Percentiles rank a stretch among this genome's conserved stretches.
Evolutionary conservation across 352 stramenopile species (phyloP).

Genomic region (Pythium diclinum): DNA sequence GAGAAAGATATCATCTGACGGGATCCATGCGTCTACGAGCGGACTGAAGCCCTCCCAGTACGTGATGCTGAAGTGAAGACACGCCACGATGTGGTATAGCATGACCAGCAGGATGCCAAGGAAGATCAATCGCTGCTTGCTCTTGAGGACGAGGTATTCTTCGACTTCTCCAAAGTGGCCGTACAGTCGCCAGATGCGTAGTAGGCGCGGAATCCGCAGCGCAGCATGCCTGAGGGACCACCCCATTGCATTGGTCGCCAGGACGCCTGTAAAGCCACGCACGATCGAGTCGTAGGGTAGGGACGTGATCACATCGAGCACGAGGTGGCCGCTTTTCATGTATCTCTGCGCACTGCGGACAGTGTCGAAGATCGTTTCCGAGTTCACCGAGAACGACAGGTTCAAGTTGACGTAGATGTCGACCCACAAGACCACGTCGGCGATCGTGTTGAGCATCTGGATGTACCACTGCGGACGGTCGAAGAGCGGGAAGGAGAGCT

Average conservation of each 20-base stretch:
- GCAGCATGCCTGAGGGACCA: slow-evolving; percentile 17
- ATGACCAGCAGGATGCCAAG: slow-evolving; percentile 42
- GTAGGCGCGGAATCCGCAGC: slow-evolving; percentile 33
- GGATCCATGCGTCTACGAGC: slow-evolving; percentile 33
- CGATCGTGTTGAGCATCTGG: slow-evolving; percentile 30
- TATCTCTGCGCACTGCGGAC: slow-evolving; percentile 38
- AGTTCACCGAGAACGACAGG: slow-evolving; percentile 42
- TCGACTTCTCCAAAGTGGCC: slow-evolving; percentile 25
- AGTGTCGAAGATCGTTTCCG: slow-evolving; percentile 54
- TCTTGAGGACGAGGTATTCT: neutral
- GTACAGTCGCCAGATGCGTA: slow-evolving; percentile 36
- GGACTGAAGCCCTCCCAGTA: slow-evolving; percentile 34
- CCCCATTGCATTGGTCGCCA: slow-evolving; percentile 43
- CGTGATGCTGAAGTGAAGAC: slow-evolving; percentile 38
- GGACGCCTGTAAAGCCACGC: slow-evolving; percentile 10
- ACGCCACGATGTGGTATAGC: slow-evolving; percentile 54
- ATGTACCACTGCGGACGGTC: slow-evolving; percentile 32
- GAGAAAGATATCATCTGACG: neutral
- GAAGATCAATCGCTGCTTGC: slow-evolving; percentile 32
- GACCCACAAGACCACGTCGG: slow-evolving; percentile 39
- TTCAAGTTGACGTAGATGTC: slow-evolving; percentile 53
- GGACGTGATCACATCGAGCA: slow-evolving; percentile 42
- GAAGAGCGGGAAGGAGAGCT: slow-evolving; percentile 46
- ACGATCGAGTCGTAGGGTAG: slow-evolving; percentile 46
- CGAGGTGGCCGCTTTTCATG: slow-evolving; percentile 30